These are phyloP conservation scores for Cardamine chenopodiifolia DNA, from an alignment of 345 rosid species.

Conservation along the genomic window DNA sequence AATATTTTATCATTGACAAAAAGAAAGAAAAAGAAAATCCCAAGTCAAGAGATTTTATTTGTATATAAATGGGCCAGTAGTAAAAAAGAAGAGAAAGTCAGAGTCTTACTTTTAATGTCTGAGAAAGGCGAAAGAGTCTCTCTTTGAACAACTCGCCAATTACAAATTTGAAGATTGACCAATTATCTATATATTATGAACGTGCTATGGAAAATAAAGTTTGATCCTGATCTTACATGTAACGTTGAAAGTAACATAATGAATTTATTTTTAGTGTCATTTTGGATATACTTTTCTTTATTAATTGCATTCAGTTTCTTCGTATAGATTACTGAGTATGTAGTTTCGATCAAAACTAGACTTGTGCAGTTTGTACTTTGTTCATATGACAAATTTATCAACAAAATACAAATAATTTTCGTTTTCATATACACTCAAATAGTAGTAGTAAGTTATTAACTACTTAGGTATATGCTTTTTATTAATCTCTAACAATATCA, in stretches of 20 bases:
- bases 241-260: slow-evolving; percentile 15
- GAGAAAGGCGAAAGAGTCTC: slow-evolving; percentile 27
- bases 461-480: too few relatives aligned
- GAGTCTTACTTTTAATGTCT: slow-evolving; percentile 31
- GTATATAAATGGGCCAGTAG: slow-evolving; percentile 32
- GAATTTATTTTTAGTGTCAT: not conserved
- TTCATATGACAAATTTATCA: not conserved
- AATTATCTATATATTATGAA: too few relatives aligned
- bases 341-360: not conserved
- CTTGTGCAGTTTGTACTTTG: not conserved
- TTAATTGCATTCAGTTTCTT: slow-evolving; percentile 7
- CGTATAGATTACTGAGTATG: slow-evolving; percentile 1
- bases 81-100: slow-evolving; percentile 22
- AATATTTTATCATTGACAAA: slow-evolving; percentile 20
- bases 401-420: not conserved
- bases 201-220: slow-evolving; percentile 15
- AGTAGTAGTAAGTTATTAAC: too few relatives aligned
- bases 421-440: too few relatives aligned
- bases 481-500: too few relatives aligned
- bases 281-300: slow-evolving; percentile 3
- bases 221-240: slow-evolving; percentile 28
- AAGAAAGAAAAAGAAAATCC: slow-evolving; percentile 23
- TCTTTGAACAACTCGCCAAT: slow-evolving; percentile 34
- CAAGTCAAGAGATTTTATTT: slow-evolving; percentile 35
- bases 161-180: slow-evolving; percentile 17